These are phyloP conservation scores for Spencermartinsiella europaea DNA, from an alignment of 805 yeast species.

Conservation along the genomic window DNA sequence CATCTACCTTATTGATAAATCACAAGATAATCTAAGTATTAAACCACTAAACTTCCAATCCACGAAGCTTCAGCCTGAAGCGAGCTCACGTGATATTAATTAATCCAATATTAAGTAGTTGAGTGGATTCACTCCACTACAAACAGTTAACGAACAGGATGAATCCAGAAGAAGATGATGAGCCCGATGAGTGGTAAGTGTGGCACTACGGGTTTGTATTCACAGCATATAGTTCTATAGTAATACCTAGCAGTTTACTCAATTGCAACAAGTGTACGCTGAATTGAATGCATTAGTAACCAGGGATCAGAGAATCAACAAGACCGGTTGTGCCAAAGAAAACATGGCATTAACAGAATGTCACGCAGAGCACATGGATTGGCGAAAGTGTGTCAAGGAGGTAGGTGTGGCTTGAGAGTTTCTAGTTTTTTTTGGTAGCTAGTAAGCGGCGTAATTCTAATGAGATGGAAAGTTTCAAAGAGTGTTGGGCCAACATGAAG, in stretches of 20 bases:
- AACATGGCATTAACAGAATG: slow-evolving; percentile 67
- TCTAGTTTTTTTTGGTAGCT: too few relatives aligned
- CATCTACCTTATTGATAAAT: too few relatives aligned
- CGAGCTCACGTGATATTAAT: too few relatives aligned
- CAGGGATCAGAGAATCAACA: slow-evolving; percentile 65
- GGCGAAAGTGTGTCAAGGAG: slow-evolving; percentile 69
- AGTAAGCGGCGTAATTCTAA: background rate
- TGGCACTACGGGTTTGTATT: too few relatives aligned
- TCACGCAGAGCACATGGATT: slow-evolving; percentile 75
- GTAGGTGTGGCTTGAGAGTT: slow-evolving; percentile 44
- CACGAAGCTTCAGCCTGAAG: too few relatives aligned
- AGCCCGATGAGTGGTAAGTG: slow-evolving; percentile 64
- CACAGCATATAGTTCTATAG: background rate
- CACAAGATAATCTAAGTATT: too few relatives aligned
- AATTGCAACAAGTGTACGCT: background rate
- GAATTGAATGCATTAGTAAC: background rate
- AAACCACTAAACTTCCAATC: too few relatives aligned
- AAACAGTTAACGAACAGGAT: background rate
- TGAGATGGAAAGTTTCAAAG: slow-evolving; percentile 51
- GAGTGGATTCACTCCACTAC: background rate
- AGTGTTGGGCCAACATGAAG: slow-evolving; percentile 58
- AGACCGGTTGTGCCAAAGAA: slow-evolving; percentile 73
- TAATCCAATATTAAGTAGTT: too few relatives aligned
- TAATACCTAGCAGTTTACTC: background rate
- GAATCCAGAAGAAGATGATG: slow-evolving; percentile 41